Conservation (phyloP, 331 rosid species). For the Stylosanthes scabra region DNA sequence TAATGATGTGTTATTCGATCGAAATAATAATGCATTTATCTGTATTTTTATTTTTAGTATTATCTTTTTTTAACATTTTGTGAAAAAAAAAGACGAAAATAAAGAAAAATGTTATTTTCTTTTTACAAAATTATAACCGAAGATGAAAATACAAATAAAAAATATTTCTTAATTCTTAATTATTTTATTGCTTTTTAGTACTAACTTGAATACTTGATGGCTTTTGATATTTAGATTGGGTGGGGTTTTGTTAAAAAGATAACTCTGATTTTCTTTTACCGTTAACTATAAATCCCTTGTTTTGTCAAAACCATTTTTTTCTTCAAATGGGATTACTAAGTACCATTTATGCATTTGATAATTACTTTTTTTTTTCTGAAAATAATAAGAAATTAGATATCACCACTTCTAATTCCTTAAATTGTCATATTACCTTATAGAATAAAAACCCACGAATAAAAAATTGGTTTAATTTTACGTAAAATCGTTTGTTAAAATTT, state of each 20-base stretch:
- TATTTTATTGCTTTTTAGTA: background rate
- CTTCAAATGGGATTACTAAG: constrained; percentile 34
- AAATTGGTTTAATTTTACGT: too few species aligned
- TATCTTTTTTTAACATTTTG: too few species aligned
- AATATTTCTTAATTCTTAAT: background rate
- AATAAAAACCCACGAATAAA: constrained; percentile 39
- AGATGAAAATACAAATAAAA: background rate
- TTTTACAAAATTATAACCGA: too few species aligned
- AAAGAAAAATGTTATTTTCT: too few species aligned
- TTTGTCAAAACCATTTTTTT: constrained; percentile 51
- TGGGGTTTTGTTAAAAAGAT: constrained; percentile 19
- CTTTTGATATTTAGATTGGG: constrained; percentile 5
- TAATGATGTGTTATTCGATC: too few species aligned
- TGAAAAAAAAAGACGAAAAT: too few species aligned
- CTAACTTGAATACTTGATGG: constrained; percentile 18
- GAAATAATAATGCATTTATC: too few species aligned
- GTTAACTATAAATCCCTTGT: constrained; percentile 40
- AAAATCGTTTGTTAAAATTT: too few species aligned
- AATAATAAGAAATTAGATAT: constrained; percentile 26
- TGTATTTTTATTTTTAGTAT: too few species aligned
- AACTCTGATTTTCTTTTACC: constrained; percentile 31
- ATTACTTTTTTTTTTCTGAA: background rate
- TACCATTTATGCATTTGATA: too few species aligned
- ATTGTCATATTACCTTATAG: constrained; percentile 30
- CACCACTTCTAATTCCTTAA: constrained; percentile 7